Conservation (phyloP, 2,329 filamentous ascomycete genomes). For the Claviceps monticola region DNA sequence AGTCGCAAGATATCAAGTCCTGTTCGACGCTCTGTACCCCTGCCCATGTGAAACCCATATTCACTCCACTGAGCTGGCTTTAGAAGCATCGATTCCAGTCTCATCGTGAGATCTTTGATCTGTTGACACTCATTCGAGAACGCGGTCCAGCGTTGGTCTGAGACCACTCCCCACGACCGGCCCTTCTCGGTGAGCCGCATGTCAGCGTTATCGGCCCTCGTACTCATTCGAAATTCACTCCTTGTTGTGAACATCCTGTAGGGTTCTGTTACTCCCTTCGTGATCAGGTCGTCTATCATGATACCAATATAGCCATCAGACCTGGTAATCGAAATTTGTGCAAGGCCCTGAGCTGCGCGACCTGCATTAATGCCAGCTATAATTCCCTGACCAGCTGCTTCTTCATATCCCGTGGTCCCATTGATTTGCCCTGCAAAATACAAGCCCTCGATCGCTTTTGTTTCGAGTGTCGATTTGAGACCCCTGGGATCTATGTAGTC, state of each 20-base stretch:
- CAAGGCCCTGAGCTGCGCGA: conserved; percentile 53
- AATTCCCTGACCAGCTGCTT: conserved; percentile 86
- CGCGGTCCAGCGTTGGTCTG: conserved; percentile 61
- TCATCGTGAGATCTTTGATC: conserved; percentile 49
- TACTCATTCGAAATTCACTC: conserved; percentile 88
- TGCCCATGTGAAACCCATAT: conserved; percentile 54
- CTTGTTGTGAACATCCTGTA: conserved; percentile 97
- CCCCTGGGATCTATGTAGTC: conserved; percentile 94
- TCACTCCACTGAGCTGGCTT: conserved; percentile 53
- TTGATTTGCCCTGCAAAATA: conserved; percentile 96
- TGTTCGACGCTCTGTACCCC: conserved; percentile 51
- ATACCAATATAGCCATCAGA: conserved; percentile 94
- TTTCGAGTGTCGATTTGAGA: conserved; percentile 80
- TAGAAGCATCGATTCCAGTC: conserved; percentile 45
- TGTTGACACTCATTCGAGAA: conserved; percentile 53
- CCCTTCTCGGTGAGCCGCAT: conserved; percentile 69
- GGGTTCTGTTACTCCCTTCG: conserved; percentile 90
- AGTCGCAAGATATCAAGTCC: conserved; percentile 71
- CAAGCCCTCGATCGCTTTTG: conserved; percentile 76
- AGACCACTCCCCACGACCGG: conserved; percentile 60
- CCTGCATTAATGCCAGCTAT: conserved; percentile 91
- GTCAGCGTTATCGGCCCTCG: conserved; percentile 90
- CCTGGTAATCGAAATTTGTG: conserved; percentile 55
- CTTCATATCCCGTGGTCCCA: conserved; percentile 94
- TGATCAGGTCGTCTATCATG: conserved; percentile 96